Percentiles rank a stretch among this genome's conserved stretches.
Evolutionary conservation across 2,329 filamentous ascomycete species (phyloP).

Genomic region (Trichoderma pleuroti): DNA sequence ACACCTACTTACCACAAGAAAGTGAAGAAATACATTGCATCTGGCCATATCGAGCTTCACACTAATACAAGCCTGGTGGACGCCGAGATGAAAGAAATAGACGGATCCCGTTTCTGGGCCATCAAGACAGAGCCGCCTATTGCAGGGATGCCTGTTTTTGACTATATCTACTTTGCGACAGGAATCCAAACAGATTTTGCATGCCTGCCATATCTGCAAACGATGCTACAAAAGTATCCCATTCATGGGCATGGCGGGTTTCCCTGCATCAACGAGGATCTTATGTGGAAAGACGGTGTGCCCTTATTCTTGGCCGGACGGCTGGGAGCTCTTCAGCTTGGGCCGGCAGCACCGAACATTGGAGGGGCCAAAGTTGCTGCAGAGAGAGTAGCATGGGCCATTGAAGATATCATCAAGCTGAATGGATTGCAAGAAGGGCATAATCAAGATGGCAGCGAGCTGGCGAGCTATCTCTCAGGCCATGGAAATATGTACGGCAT

Average conservation of each 20-base stretch:
- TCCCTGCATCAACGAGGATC: conserved; percentile 70
- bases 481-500: conserved; percentile 36
- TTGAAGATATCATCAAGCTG: conserved; percentile 51
- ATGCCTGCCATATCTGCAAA: conserved; percentile 58
- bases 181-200: conserved; percentile 63
- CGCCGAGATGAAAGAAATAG: conserved; percentile 46
- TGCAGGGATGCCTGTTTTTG: conserved; percentile 50
- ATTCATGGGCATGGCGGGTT: conserved; percentile 62
- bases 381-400: conserved; percentile 68
- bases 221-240: conserved; percentile 56
- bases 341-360: conserved; percentile 69
- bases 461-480: conserved; percentile 33
- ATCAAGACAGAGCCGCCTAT: conserved; percentile 53
- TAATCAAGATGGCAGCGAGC: conserved; percentile 16
- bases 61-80: conserved; percentile 54
- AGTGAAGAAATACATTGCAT: conserved; percentile 56
- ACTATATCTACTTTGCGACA: conserved; percentile 75
- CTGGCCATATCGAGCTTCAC: conserved; percentile 52
- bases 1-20: conserved; percentile 65
- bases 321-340: conserved; percentile 64
- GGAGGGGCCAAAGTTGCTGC: conserved; percentile 70
- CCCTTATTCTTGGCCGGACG: conserved; percentile 69
- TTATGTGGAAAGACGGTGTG: conserved; percentile 71
- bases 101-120: conserved; percentile 35
- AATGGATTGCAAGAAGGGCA: conserved; percentile 11